Conservation (phyloP, 805 yeast genomes). For the Monosporozyma solicola region DNA sequence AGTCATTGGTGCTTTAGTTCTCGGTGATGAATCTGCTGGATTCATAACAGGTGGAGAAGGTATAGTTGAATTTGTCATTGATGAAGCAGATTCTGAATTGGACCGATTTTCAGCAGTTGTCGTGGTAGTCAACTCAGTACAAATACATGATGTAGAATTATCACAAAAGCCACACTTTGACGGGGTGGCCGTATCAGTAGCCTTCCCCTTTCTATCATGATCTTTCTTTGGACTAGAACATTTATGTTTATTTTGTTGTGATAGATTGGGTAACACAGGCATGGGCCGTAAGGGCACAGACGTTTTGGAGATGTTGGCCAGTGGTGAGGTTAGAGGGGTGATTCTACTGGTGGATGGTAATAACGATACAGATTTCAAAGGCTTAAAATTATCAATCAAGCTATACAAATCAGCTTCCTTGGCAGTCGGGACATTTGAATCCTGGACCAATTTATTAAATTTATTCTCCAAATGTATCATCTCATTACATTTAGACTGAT, state of each 20-base stretch:
- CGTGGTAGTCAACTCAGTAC: conserved; percentile 55
- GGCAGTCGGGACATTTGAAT: not conserved
- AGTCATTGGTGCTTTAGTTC: not conserved
- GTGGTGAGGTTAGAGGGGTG: not conserved
- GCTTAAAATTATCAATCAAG: conserved; percentile 1
- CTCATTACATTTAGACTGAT: not conserved
- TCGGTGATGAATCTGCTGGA: conserved; percentile 2
- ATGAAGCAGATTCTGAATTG: conserved; percentile 9
- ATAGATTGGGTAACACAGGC: not conserved
- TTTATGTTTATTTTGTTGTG: conserved; percentile 12
- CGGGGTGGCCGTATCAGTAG: conserved; percentile 15
- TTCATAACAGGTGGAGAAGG: conserved; percentile 2
- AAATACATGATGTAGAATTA: conserved; percentile 85
- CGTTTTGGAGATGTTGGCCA: not conserved
- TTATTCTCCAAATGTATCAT: not conserved
- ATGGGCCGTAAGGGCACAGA: not conserved
- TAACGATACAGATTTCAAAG: not conserved
- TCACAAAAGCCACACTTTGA: conserved; percentile 79
- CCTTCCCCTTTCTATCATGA: not conserved
- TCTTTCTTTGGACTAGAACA: not conserved
- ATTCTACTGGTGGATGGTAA: not conserved
- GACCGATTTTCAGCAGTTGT: conserved; percentile 13
- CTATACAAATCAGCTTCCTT: not conserved
- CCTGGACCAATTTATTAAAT: not conserved
- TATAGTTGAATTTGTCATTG: conserved; percentile 7